Evolutionary conservation across 2,329 filamentous ascomycete genomes (phyloP), one percentile per base, ranked within the genome.

Genomic region (Westerdykella sp.): DNA sequence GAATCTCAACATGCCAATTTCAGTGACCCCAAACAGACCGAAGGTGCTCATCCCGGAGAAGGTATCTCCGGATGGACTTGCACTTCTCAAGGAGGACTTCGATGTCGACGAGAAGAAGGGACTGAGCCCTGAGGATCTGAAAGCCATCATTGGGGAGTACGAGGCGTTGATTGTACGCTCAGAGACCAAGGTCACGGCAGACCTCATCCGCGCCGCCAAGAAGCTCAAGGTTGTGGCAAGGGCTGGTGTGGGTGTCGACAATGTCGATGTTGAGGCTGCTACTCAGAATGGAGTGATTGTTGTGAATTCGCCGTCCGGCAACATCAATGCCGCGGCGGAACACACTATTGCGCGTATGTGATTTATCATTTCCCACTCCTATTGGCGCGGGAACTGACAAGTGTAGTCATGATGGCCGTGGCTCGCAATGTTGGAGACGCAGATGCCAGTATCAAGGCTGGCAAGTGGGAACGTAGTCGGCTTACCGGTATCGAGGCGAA

Each of bases 241-340:
- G 47, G 87, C 87, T 11, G 87, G 87, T 11, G 87, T 91, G 1
- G 87, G 57, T 25, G 85, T 91, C 18, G 85, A 91, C 68, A 90
- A 91, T 68, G 86, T 93, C 39, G 75, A 91, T 59, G 82, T 91
- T 0, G 72, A 79, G 28, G 78, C 80, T 6, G 86, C 86, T 2
- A 91, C 85, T 0, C 73, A 77, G 32, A 73, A 81, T 42, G 87
- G 87, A 15, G 81, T 91, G 46, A 82, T 90, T 40, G 86, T 93
- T 2, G 82, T 91, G 43, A 93, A 91, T 64, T 84, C 80, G 21
- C 86, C 87, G 0, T 78, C 79, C 14, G 87, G 87, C 2, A 93
- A 93, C 60, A 88, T 90, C 53, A 79, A 84, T 44, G 86, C 87
- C 0, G 87, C 86, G 0, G 85, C 85, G 0, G 85, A 89, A 60